Conservation (phyloP, 1,139 yeast genomes). For the Suhomyces yuchorum region DNA sequence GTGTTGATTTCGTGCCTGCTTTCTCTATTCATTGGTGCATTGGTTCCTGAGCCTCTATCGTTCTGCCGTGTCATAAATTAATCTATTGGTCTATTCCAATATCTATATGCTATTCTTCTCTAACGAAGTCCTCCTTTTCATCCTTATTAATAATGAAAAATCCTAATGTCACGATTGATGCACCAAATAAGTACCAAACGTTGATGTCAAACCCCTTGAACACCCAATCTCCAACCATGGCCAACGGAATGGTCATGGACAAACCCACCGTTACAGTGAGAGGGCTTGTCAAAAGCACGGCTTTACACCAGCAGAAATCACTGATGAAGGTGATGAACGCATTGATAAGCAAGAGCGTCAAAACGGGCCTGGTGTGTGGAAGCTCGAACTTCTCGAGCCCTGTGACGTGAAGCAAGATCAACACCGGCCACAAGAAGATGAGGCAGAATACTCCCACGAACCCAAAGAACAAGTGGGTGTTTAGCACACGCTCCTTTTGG, state of each 20-base stretch:
- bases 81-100: background rate
- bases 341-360: slow-evolving; percentile 60
- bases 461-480: slow-evolving; percentile 89
- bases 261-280: slow-evolving; percentile 93
- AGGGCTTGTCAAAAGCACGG: slow-evolving; percentile 90
- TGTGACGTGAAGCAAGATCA: slow-evolving; percentile 61
- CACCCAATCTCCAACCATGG: slow-evolving; percentile 87
- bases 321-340: slow-evolving; percentile 79
- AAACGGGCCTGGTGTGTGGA: slow-evolving; percentile 59
- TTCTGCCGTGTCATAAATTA: background rate
- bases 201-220: slow-evolving; percentile 66
- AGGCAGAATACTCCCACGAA: slow-evolving; percentile 87
- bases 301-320: slow-evolving; percentile 95
- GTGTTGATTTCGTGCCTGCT: no score
- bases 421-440: slow-evolving; percentile 79
- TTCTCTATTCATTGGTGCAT: no score
- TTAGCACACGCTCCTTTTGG: slow-evolving; percentile 68
- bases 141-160: slow-evolving; percentile 81
- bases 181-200: slow-evolving; percentile 72
- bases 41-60: background rate
- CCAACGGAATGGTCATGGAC: slow-evolving; percentile 89
- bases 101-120: slow-evolving; percentile 6
- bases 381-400: slow-evolving; percentile 71
- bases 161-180: slow-evolving; percentile 74
- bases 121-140: slow-evolving; percentile 58